Evolutionary conservation across 495 filamentous ascomycete genomes (phyloP).

Genomic region (Hypoxylon fragiforme): DNA sequence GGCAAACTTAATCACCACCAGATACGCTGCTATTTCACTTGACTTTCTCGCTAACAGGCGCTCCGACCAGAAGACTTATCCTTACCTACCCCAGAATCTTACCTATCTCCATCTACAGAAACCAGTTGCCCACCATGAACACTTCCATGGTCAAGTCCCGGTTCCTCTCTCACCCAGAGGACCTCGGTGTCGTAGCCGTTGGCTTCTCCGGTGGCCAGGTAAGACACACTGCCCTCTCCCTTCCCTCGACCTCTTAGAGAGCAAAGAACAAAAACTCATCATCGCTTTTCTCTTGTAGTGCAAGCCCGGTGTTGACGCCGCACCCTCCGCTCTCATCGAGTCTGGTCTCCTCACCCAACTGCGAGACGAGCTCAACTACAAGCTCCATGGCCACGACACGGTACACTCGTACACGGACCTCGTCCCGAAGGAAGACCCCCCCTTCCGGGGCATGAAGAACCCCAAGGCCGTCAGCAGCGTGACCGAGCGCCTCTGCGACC

Average conservation of each 20-base stretch:
- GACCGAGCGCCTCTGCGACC: slow-evolving; percentile 74
- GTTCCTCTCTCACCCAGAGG: slow-evolving; percentile 75
- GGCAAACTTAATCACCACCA: too few relatives aligned
- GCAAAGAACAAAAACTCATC: slow-evolving; percentile 16
- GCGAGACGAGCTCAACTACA: slow-evolving; percentile 81
- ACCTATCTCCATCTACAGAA: background rate
- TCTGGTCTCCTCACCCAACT: slow-evolving; percentile 85
- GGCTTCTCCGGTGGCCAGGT: slow-evolving; percentile 98
- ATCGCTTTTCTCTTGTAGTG: slow-evolving; percentile 54
- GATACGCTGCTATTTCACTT: too few relatives aligned
- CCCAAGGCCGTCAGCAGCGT: slow-evolving; percentile 86
- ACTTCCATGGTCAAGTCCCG: slow-evolving; percentile 77
- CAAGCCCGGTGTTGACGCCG: slow-evolving; percentile 91
- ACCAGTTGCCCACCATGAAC: slow-evolving; percentile 33
- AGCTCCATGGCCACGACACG: slow-evolving; percentile 78
- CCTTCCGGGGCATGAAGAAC: slow-evolving; percentile 89
- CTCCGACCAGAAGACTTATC: background rate
- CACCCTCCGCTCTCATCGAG: slow-evolving; percentile 87
- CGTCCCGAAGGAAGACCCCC: slow-evolving; percentile 72
- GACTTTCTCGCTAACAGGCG: too few relatives aligned
- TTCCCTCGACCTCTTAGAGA: background rate
- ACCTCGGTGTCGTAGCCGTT: slow-evolving; percentile 91
- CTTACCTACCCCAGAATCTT: background rate
- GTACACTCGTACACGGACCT: slow-evolving; percentile 83
- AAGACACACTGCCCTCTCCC: slow-evolving; percentile 33